phyloP scores from a whole-genome alignment of 148 eudicot species.

The Cornus kousa region DNA sequence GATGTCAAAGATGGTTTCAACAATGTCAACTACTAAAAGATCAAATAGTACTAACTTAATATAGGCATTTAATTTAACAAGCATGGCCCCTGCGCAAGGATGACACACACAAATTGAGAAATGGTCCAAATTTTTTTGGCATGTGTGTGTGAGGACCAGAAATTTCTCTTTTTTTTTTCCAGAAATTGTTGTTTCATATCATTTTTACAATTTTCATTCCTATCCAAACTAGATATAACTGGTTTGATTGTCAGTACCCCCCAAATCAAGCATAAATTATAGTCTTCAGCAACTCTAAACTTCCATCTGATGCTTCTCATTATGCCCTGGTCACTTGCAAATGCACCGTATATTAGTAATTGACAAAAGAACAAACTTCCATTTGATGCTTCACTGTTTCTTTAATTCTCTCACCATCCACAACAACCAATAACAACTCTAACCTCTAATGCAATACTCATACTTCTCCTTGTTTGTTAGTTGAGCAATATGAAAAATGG shows the following conservation, averaged over 20 bases:
- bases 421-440: background rate
- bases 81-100: no score
- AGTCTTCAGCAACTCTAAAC: no score
- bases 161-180: background rate
- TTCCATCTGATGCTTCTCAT: no score
- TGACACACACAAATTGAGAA: no score
- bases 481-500: background rate
- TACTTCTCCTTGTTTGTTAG: background rate
- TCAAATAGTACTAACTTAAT: background rate
- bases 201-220: background rate
- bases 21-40: background rate
- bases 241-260: background rate
- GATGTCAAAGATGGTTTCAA: background rate
- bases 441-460: background rate
- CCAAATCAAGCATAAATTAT: background rate
- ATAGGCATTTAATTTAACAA: background rate
- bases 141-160: no score
- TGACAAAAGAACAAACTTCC: background rate
- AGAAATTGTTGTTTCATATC: background rate
- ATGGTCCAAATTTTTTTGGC: no score
- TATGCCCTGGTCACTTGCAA: background rate
- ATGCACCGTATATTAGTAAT: background rate
- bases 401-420: background rate
- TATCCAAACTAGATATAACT: background rate
- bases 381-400: background rate